These are phyloP conservation scores for Botryotinia globosa DNA, from an alignment of 2,329 filamentous ascomycete genomes.

Conservation along the genomic window DNA sequence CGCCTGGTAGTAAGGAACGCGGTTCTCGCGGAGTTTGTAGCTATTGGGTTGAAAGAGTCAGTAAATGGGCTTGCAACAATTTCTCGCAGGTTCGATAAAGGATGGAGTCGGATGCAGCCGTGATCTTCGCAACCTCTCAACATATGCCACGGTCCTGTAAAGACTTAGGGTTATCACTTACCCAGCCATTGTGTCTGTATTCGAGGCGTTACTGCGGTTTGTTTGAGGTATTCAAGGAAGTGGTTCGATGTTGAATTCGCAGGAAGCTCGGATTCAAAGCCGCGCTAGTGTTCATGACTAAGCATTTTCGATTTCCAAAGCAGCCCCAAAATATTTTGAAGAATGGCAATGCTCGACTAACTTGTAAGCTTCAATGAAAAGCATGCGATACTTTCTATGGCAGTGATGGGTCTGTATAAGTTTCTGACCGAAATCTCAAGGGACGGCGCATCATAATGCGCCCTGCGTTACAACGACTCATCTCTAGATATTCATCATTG, in stretches of 20 bases:
- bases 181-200: constrained; percentile 38
- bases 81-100: neutral
- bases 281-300: constrained; percentile 27
- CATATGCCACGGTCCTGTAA: neutral
- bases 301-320: constrained; percentile 13
- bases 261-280: constrained; percentile 20
- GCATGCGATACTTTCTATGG: constrained; percentile 5
- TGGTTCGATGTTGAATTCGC: constrained; percentile 21
- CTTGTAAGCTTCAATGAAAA: neutral
- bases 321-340: neutral
- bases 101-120: neutral
- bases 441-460: constrained; percentile 22
- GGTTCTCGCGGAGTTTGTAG: constrained; percentile 70
- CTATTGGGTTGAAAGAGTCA: constrained; percentile 28
- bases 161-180: constrained; percentile 26
- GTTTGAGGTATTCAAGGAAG: constrained; percentile 15
- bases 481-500: constrained; percentile 35
- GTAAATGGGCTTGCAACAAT: constrained; percentile 4
- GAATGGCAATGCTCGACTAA: neutral
- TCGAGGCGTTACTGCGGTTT: constrained; percentile 13
- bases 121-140: neutral
- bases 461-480: constrained; percentile 34
- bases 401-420: constrained; percentile 14
- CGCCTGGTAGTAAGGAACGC: constrained; percentile 71
- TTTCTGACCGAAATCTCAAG: neutral